phyloP scores from a whole-genome alignment of 345 rosid genomes.

The Zanthoxylum bungeanum region DNA sequence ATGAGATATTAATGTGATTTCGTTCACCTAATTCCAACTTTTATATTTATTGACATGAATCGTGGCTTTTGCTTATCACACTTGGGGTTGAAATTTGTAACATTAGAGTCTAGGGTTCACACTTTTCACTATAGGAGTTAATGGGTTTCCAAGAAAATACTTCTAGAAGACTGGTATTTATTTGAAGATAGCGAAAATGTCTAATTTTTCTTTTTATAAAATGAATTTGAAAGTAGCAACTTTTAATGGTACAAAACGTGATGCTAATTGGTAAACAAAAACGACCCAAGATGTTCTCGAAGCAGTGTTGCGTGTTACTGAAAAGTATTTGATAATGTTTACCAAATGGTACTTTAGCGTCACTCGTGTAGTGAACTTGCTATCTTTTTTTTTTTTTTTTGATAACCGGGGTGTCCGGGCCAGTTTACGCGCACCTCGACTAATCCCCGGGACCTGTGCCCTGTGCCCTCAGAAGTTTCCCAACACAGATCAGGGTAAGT shows the following conservation, averaged over 20 bases:
- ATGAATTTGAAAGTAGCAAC: not conserved
- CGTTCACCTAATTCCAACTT: not conserved
- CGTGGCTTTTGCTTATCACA: conserved; percentile 15
- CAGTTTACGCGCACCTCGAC: too few relatives aligned
- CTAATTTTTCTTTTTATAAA: not conserved
- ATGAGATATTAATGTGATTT: not conserved
- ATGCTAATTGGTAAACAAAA: not conserved
- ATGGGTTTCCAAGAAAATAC: not conserved
- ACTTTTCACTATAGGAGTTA: not conserved
- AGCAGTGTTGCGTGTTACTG: not conserved
- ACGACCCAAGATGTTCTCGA: not conserved
- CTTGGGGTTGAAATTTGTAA: not conserved
- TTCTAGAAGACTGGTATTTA: not conserved
- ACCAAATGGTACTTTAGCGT: not conserved
- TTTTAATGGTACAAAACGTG: not conserved
- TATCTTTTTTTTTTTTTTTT: too few relatives aligned
- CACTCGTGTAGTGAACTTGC: not conserved
- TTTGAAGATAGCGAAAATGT: not conserved
- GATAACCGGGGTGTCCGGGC: too few relatives aligned
- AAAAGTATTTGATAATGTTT: not conserved
- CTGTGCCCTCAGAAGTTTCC: too few relatives aligned
- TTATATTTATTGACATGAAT: not conserved
- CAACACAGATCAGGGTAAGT: too few relatives aligned
- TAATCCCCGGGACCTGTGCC: too few relatives aligned
- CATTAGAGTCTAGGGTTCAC: not conserved